Evolutionary conservation across 768 basidiomycete species (phyloP).

Genomic region (Fomitopsis pulvina): DNA sequence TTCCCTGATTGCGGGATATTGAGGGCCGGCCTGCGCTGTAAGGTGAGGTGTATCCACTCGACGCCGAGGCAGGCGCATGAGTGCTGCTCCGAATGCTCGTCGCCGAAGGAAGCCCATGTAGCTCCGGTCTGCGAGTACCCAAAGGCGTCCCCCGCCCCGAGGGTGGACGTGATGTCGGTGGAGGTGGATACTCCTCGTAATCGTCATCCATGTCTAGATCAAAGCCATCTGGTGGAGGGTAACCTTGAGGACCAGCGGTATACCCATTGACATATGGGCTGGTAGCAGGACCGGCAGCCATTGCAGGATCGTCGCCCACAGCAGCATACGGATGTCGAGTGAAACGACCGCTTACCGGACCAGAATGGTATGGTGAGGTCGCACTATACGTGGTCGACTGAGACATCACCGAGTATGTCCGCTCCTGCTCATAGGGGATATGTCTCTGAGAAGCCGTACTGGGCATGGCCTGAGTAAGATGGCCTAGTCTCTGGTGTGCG

Average conservation of each 20-base stretch:
- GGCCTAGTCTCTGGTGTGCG: conserved; percentile 44
- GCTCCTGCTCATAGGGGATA: conserved; percentile 10
- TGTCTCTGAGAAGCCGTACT: conserved; percentile 18
- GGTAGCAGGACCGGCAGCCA: conserved; percentile 4
- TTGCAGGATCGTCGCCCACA: conserved; percentile 14
- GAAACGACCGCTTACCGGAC: conserved; percentile 5
- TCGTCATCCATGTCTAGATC: conserved; percentile 72
- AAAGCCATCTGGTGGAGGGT: conserved; percentile 62
- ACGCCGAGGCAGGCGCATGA: conserved; percentile 7
- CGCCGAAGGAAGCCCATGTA: conserved; percentile 11
- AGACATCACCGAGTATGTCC: conserved; percentile 19
- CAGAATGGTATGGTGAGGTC: conserved; percentile 2
- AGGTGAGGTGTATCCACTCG: conserved; percentile 25
- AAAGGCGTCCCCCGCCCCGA: conserved; percentile 76
- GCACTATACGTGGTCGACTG: conserved; percentile 15
- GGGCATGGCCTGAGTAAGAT: conserved; percentile 31
- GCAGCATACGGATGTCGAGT: conserved; percentile 21
- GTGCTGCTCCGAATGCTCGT: conserved; percentile 9
- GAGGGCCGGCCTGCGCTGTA: conserved; percentile 31
- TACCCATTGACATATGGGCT: conserved; percentile 20
- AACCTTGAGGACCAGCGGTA: conserved; percentile 42
- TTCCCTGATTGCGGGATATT: conserved; percentile 40
- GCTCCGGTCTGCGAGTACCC: conserved; percentile 41
- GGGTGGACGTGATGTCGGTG: conserved; percentile 37
- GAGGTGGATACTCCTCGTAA: conserved; percentile 68